These are phyloP conservation scores for Closterium sp. DNA, from an alignment of 139 green algal genomes.

Conservation along the genomic window DNA sequence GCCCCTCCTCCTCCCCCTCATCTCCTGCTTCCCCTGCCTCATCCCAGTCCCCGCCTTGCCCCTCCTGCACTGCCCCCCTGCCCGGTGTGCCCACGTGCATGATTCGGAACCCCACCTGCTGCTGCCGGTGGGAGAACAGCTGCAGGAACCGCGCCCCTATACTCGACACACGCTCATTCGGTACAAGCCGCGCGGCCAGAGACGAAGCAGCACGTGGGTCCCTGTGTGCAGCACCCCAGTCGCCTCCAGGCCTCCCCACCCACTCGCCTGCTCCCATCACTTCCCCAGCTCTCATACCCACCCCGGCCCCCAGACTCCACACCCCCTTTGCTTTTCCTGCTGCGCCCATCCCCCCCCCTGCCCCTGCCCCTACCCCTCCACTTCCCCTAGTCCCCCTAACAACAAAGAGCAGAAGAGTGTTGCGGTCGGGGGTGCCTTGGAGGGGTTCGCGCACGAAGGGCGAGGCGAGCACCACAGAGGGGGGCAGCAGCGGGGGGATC, in stretches of 20 bases:
- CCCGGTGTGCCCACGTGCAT: background rate
- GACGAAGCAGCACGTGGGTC: background rate
- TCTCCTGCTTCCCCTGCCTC: background rate
- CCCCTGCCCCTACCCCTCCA: too few relatives aligned
- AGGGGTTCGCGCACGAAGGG: background rate
- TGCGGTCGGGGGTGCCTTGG: background rate
- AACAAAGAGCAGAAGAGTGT: background rate
- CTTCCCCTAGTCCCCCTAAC: background rate
- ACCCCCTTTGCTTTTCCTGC: background rate
- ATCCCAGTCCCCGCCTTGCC: background rate
- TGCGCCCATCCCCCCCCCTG: too few relatives aligned
- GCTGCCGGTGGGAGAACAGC: background rate
- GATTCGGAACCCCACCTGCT: background rate
- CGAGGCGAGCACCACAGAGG: background rate
- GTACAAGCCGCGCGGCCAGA: background rate
- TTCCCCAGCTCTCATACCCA: background rate
- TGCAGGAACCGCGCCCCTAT: background rate
- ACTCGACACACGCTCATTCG: background rate
- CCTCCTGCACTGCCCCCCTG: background rate
- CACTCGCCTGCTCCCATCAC: background rate
- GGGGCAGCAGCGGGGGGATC: conserved; percentile 22
- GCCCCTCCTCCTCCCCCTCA: background rate
- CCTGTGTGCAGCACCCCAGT: background rate
- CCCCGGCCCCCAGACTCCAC: background rate
- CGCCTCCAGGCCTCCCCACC: background rate